Evolutionary conservation across 805 yeast genomes (phyloP).

Genomic region (Ogataea ganodermae): DNA sequence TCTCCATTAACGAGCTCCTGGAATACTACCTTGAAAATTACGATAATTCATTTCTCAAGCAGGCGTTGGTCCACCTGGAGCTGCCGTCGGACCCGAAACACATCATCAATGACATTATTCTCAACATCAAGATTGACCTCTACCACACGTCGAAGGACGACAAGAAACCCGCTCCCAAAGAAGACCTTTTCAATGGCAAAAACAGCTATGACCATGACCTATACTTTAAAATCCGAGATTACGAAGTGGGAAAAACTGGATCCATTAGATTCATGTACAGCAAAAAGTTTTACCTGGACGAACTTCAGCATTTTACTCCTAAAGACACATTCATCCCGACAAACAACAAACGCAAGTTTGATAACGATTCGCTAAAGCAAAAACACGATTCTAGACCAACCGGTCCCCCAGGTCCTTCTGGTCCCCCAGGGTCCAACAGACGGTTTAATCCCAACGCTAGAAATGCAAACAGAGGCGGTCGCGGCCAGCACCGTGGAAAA

Average conservation of each 20-base stretch:
- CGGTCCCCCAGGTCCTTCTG: neutral
- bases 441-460: constrained; percentile 8
- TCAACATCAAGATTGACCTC: constrained; percentile 35
- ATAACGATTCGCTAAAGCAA: constrained; percentile 4
- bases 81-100: constrained; percentile 22
- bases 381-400: neutral
- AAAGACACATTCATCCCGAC: neutral
- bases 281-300: constrained; percentile 30
- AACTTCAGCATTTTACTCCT: constrained; percentile 18
- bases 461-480: constrained; percentile 9
- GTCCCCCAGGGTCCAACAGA: constrained; percentile 5
- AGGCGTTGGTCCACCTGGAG: constrained; percentile 23
- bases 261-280: constrained; percentile 37
- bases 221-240: constrained; percentile 33
- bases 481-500: constrained; percentile 4
- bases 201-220: constrained; percentile 23
- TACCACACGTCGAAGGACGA: constrained; percentile 13
- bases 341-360: constrained; percentile 12
- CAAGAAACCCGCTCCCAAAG: neutral
- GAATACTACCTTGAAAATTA: constrained; percentile 35
- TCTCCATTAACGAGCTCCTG: constrained; percentile 30
- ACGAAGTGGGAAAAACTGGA: constrained; percentile 34
- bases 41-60: constrained; percentile 27
- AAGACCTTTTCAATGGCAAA: constrained; percentile 1
- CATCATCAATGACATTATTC: constrained; percentile 29